phyloP scores from a whole-genome alignment of 495 filamentous ascomycete genomes.

The Podospora pseudocomata region DNA sequence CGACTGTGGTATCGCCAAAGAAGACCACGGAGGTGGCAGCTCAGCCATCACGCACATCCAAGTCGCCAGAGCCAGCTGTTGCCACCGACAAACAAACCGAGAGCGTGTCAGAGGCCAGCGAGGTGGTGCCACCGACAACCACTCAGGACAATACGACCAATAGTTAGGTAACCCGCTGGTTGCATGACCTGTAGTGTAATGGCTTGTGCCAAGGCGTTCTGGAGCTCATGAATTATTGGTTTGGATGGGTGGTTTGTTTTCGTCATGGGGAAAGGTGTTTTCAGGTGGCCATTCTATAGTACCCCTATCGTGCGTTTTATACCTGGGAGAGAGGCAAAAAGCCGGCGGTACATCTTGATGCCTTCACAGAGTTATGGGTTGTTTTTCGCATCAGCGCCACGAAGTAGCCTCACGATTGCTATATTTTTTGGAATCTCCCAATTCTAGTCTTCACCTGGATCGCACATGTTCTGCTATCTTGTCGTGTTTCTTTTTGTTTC shows the following conservation, averaged over 20 bases:
- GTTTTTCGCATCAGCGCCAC: no score
- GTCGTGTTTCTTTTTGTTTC: neutral
- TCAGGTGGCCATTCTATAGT: neutral
- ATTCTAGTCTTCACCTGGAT: neutral
- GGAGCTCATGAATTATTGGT: neutral
- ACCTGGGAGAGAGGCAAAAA: neutral
- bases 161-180: neutral
- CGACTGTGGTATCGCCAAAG: neutral
- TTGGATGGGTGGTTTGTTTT: neutral
- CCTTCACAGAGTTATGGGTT: no score
- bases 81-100: constrained; percentile 13
- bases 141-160: neutral
- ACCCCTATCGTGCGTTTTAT: neutral
- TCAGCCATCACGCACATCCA: constrained; percentile 10
- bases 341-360: neutral
- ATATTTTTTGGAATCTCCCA: no score
- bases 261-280: neutral
- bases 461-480: neutral
- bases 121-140: neutral
- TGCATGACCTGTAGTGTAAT: neutral
- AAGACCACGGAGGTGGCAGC: constrained; percentile 2
- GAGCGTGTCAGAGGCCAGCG: neutral
- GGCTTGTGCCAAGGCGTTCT: neutral
- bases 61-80: constrained; percentile 8
- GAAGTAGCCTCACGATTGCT: no score